Percentiles rank a stretch among this genome's conserved stretches.
Conservation (phyloP, 164 flowering plant genomes). For the Tinospora cordifolia region DNA sequence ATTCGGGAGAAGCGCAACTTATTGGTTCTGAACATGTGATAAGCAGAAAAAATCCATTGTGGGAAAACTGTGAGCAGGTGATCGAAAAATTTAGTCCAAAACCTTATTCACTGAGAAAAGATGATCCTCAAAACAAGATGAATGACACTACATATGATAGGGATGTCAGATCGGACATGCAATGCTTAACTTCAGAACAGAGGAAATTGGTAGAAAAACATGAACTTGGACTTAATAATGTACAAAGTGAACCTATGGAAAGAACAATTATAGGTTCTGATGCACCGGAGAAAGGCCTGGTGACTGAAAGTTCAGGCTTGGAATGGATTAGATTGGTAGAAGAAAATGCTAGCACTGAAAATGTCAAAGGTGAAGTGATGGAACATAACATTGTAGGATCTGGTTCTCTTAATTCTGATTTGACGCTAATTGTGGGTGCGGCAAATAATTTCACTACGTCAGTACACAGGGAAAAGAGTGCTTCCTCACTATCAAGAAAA, state of each 20-base stretch:
- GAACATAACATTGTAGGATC: constrained; percentile 9
- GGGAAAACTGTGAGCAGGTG: background rate
- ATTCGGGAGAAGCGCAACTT: background rate
- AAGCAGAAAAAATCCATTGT: background rate
- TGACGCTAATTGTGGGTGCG: constrained; percentile 12
- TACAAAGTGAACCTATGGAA: background rate
- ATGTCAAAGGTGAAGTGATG: constrained; percentile 8
- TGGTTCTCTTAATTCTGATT: constrained; percentile 8
- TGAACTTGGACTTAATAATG: background rate
- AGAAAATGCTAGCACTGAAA: constrained; percentile 7
- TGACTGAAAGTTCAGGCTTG: constrained; percentile 1
- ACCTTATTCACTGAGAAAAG: constrained; percentile 6
- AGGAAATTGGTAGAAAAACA: background rate
- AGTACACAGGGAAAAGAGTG: constrained; percentile 3
- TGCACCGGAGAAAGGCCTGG: background rate
- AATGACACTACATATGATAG: background rate
- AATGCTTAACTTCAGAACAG: constrained; percentile 2
- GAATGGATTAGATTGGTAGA: background rate
- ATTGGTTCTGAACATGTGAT: background rate
- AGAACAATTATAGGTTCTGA: background rate
- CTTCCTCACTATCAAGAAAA: constrained; percentile 12
- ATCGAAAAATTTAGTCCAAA: background rate
- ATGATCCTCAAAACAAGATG: constrained; percentile 7
- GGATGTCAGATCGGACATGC: background rate
- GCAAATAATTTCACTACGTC: constrained; percentile 9